Conservation (phyloP, 345 rosid genomes). For the Eutrema japonicum region DNA sequence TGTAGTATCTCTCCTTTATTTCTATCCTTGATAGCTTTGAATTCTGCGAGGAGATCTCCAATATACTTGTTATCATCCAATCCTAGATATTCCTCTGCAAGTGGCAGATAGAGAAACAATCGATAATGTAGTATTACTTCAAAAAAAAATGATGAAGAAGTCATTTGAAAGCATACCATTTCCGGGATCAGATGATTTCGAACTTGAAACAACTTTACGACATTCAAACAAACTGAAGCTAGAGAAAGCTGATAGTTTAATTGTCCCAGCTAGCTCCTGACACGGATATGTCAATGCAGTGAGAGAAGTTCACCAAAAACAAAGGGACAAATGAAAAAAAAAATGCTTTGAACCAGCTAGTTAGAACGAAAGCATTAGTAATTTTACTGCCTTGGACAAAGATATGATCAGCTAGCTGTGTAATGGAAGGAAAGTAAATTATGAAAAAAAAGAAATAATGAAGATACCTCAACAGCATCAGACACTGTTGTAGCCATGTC, state of each 20-base stretch:
- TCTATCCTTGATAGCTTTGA: constrained; percentile 90
- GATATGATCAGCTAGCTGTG: constrained; percentile 14
- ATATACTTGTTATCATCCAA: constrained; percentile 96
- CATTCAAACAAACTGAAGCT: constrained; percentile 97
- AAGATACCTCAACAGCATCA: constrained; percentile 94
- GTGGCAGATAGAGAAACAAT: constrained; percentile 37
- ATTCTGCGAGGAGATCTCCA: constrained; percentile 89
- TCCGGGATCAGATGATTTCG: constrained; percentile 87
- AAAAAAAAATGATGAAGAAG: constrained; percentile 15
- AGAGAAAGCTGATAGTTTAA: constrained; percentile 83
- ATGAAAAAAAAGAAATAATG: constrained; percentile 4
- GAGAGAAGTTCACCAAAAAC: constrained; percentile 16
- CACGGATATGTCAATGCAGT: constrained; percentile 30
- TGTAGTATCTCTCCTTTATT: constrained; percentile 97
- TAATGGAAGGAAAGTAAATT: constrained; percentile 3
- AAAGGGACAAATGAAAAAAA: constrained; percentile 12
- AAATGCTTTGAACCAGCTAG: constrained; percentile 15
- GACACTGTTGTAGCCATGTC: constrained; percentile 96
- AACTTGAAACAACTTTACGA: constrained; percentile 90
- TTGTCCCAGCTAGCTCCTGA: constrained; percentile 97
- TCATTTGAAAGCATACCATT: constrained; percentile 60
- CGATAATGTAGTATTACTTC: constrained; percentile 29
- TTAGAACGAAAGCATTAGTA: constrained; percentile 9
- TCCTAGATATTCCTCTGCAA: constrained; percentile 90
- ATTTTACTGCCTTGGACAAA: not conserved